Conservation (phyloP, 2,329 filamentous ascomycete genomes). For the Laburnicola sp. region DNA sequence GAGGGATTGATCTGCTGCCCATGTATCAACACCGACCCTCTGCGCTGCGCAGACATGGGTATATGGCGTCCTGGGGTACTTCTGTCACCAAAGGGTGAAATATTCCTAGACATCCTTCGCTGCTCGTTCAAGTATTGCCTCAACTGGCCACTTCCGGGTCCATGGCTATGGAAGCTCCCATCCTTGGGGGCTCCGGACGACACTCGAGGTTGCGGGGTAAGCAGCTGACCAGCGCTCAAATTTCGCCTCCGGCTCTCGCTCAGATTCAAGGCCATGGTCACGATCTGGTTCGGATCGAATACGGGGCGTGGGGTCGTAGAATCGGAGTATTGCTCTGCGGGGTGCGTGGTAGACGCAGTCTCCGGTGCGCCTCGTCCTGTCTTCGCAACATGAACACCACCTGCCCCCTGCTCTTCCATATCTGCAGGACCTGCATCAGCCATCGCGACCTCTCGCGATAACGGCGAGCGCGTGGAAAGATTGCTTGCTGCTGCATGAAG, state of each 20-base stretch:
- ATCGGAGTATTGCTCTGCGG: slow-evolving; percentile 13
- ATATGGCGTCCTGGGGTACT: slow-evolving; percentile 37
- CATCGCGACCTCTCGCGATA: slow-evolving; percentile 22
- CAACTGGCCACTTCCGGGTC: slow-evolving; percentile 60
- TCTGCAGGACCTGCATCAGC: slow-evolving; percentile 13
- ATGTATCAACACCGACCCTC: slow-evolving; percentile 28
- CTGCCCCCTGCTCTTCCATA: slow-evolving; percentile 9
- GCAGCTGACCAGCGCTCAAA: slow-evolving; percentile 59
- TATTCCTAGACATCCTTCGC: slow-evolving; percentile 62
- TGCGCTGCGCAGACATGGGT: slow-evolving; percentile 31
- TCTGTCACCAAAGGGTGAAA: slow-evolving; percentile 58
- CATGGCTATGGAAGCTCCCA: slow-evolving; percentile 46
- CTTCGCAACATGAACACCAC: slow-evolving; percentile 25
- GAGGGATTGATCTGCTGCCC: slow-evolving; percentile 67
- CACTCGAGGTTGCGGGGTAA: slow-evolving; percentile 53
- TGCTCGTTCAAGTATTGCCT: slow-evolving; percentile 73
- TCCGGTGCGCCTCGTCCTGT: slow-evolving; percentile 18
- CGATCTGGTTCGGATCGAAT: slow-evolving; percentile 83
- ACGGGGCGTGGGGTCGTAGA: slow-evolving; percentile 54
- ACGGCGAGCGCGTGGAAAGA: slow-evolving; percentile 22
- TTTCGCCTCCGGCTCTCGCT: slow-evolving; percentile 75
- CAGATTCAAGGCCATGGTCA: slow-evolving; percentile 86
- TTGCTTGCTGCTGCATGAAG: slow-evolving; percentile 18
- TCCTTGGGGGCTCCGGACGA: slow-evolving; percentile 48
- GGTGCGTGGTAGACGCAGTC: slow-evolving; percentile 9